Conservation (phyloP, 768 basidiomycete species). For the Antrodiella citrinella region DNA sequence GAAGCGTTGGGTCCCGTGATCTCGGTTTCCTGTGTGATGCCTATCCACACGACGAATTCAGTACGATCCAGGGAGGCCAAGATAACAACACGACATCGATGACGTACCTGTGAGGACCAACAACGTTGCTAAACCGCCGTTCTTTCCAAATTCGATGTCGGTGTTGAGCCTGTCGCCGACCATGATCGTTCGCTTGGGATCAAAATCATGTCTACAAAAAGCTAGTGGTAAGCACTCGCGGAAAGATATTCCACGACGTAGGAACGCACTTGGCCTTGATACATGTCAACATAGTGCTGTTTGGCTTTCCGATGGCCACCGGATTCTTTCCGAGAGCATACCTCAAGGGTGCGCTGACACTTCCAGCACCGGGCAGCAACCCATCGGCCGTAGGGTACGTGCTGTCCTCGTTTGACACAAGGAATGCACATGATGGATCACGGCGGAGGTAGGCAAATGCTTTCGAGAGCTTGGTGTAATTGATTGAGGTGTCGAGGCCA, state of each 20-base stretch:
- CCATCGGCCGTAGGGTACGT: constrained; percentile 76
- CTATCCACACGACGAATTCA: constrained; percentile 29
- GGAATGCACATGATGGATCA: constrained; percentile 75
- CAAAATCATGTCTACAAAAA: constrained; percentile 64
- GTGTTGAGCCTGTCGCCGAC: constrained; percentile 93
- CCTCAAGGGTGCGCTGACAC: constrained; percentile 75
- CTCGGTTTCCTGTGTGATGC: constrained; percentile 69
- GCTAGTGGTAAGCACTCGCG: background rate
- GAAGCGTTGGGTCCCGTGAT: constrained; percentile 67
- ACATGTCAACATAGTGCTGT: constrained; percentile 85
- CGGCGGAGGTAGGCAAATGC: constrained; percentile 83
- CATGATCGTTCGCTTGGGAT: constrained; percentile 87
- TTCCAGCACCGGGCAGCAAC: constrained; percentile 78
- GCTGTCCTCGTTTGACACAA: constrained; percentile 89
- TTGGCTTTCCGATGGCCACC: constrained; percentile 84
- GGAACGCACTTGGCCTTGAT: constrained; percentile 64
- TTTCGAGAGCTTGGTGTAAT: constrained; percentile 91
- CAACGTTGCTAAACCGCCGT: constrained; percentile 78
- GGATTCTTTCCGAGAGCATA: constrained; percentile 66
- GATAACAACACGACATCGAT: background rate
- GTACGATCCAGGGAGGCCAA: constrained; percentile 1
- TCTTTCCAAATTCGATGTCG: constrained; percentile 89
- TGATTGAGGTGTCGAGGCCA: constrained; percentile 79
- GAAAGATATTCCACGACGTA: background rate
- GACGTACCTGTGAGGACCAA: constrained; percentile 83